Conservation (phyloP, 2,329 filamentous ascomycete genomes). For the Metarhizium robertsii region DNA sequence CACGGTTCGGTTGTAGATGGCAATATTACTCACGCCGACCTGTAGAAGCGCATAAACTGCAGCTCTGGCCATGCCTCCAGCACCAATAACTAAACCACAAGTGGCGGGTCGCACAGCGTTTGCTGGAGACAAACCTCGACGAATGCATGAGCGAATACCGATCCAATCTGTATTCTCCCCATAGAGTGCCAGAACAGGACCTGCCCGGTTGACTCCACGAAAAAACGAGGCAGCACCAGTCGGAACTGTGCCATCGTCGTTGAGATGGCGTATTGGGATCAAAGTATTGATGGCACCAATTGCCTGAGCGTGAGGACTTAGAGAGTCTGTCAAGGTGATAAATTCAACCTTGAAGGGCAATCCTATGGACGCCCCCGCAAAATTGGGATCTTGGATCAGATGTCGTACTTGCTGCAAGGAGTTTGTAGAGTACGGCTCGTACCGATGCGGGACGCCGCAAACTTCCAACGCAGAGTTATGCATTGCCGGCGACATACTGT, state of each 20-base stretch:
- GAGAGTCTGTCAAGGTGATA: constrained; percentile 56
- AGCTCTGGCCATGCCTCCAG: constrained; percentile 68
- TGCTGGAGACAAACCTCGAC: constrained; percentile 62
- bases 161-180: constrained; percentile 81
- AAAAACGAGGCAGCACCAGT: constrained; percentile 39
- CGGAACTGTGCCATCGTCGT: constrained; percentile 47
- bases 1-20: constrained; percentile 62
- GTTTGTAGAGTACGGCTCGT: constrained; percentile 53
- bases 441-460: constrained; percentile 61
- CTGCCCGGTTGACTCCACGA: constrained; percentile 48
- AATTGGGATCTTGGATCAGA: constrained; percentile 54
- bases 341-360: constrained; percentile 69
- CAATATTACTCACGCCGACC: constrained; percentile 66
- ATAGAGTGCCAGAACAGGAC: constrained; percentile 59
- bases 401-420: constrained; percentile 54
- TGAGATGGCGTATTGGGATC: constrained; percentile 56
- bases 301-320: constrained; percentile 63
- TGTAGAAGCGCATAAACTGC: constrained; percentile 72
- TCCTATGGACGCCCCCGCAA: constrained; percentile 63
- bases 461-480: constrained; percentile 60
- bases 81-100: constrained; percentile 52
- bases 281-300: constrained; percentile 72
- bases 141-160: constrained; percentile 64
- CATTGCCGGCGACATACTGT: constrained; percentile 70
- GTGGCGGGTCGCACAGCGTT: constrained; percentile 50